Conservation (phyloP, 805 yeast genomes). For the Martiniozyma abietophila region DNA sequence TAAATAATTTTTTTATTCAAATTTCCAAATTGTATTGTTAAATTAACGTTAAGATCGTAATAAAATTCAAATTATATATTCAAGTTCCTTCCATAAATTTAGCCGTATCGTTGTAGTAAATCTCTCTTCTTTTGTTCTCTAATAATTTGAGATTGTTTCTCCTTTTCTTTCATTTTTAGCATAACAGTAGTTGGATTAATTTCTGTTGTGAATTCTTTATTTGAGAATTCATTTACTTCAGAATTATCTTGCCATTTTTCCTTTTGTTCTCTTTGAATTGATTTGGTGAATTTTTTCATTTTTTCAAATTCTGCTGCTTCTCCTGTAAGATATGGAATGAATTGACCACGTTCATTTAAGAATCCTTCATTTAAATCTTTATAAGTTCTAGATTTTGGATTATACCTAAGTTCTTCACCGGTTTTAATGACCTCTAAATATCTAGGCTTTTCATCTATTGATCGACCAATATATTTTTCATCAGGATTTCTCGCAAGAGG, state of each 20-base stretch:
- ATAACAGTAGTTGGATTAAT: conserved; percentile 40
- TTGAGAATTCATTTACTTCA: conserved; percentile 15
- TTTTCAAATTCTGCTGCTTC: conserved; percentile 47
- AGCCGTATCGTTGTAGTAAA: conserved; percentile 32
- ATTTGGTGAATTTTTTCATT: conserved; percentile 36
- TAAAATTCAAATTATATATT: too few relatives aligned
- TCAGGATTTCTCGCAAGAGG: conserved; percentile 13
- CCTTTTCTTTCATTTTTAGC: conserved; percentile 27
- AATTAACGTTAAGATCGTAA: too few relatives aligned
- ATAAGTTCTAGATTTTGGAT: conserved; percentile 42
- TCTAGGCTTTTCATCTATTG: conserved; percentile 70
- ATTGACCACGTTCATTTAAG: conserved; percentile 32
- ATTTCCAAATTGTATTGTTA: too few relatives aligned
- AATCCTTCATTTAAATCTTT: conserved; percentile 26
- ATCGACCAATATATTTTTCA: conserved; percentile 39
- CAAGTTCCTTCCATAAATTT: too few relatives aligned
- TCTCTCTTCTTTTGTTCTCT: conserved; percentile 25
- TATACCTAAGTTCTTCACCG: conserved; percentile 36
- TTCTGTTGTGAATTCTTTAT: conserved; percentile 23
- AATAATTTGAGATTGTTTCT: conserved; percentile 22
- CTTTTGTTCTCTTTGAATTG: conserved; percentile 15
- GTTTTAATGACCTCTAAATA: conserved; percentile 45
- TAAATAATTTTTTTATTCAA: too few relatives aligned
- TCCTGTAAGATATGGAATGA: conserved; percentile 45
- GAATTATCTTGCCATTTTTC: conserved; percentile 13